Percentiles rank a stretch among this genome's conserved stretches.
Evolutionary conservation across 305 asterid genomes (phyloP).

Genomic region (Solanum hybrid): DNA sequence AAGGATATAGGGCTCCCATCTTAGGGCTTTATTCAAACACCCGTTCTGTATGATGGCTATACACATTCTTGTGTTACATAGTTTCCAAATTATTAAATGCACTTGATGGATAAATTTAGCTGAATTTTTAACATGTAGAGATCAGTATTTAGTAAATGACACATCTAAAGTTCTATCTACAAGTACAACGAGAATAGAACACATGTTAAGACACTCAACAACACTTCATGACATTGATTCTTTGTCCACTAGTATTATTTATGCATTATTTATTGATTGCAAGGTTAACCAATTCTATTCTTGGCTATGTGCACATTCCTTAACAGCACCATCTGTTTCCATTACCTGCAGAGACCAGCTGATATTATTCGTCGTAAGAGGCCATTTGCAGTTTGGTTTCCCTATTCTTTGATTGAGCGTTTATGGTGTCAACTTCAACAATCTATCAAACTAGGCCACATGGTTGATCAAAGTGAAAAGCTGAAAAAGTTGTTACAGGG

Average conservation of each 20-base stretch:
- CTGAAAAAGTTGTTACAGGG: constrained; percentile 59
- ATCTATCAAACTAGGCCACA: constrained; percentile 70
- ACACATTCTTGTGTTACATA: background rate
- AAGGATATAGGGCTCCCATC: background rate
- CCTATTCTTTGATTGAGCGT: constrained; percentile 72
- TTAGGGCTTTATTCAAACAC: background rate
- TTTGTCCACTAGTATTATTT: background rate
- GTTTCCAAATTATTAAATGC: background rate
- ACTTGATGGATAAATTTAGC: background rate
- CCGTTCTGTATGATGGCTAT: background rate
- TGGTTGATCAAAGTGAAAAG: constrained; percentile 73
- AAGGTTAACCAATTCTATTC: background rate
- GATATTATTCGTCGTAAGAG: constrained; percentile 68
- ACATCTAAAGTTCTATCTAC: background rate
- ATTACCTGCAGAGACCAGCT: constrained; percentile 59
- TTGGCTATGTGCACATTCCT: background rate
- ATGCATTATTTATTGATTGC: constrained; percentile 1
- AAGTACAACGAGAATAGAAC: background rate
- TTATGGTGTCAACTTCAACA: constrained; percentile 86
- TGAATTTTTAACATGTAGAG: background rate
- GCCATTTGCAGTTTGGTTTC: constrained; percentile 81
- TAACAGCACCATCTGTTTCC: background rate
- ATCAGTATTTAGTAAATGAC: background rate
- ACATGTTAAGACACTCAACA: background rate
- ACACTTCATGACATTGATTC: background rate